Conservation (phyloP, 306 rosid species). For the Parietaria judaica region DNA sequence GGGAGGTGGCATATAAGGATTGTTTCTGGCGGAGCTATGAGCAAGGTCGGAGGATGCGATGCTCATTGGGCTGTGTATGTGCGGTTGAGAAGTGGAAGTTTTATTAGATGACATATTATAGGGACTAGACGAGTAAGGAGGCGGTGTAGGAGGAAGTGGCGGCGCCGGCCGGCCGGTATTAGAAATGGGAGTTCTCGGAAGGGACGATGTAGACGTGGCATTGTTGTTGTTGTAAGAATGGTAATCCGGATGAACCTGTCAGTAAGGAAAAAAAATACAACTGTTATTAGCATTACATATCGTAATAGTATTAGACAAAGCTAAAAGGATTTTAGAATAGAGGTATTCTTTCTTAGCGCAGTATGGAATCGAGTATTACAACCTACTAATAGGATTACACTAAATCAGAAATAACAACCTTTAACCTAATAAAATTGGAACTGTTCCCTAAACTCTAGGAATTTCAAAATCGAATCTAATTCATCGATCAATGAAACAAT, state of each 20-base stretch:
- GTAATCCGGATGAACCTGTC: slow-evolving; percentile 72
- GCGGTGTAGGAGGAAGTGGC: slow-evolving; percentile 96
- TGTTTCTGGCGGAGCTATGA: slow-evolving; percentile 47
- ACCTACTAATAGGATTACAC: too few relatives aligned
- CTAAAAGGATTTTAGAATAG: too few relatives aligned
- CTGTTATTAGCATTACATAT: too few relatives aligned
- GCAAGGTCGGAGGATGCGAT: slow-evolving; percentile 42
- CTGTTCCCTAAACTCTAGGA: neutral
- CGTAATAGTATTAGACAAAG: too few relatives aligned
- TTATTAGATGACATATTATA: slow-evolving; percentile 47
- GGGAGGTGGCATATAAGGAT: slow-evolving; percentile 47
- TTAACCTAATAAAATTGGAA: too few relatives aligned
- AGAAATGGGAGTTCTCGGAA: slow-evolving; percentile 50
- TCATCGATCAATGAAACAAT: neutral
- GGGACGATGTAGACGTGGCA: slow-evolving; percentile 38
- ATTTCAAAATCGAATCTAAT: neutral
- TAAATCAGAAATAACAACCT: too few relatives aligned
- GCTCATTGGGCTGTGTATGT: slow-evolving; percentile 46
- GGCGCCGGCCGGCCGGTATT: slow-evolving; percentile 85
- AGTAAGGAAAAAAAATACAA: neutral
- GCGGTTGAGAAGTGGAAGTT: slow-evolving; percentile 47
- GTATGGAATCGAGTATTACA: too few relatives aligned
- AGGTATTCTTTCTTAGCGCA: too few relatives aligned
- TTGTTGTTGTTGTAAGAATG: slow-evolving; percentile 41
- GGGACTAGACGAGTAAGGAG: slow-evolving; percentile 71